Evolutionary conservation across 306 rosid genomes (phyloP).

Genomic region (Albizia julibrissin): DNA sequence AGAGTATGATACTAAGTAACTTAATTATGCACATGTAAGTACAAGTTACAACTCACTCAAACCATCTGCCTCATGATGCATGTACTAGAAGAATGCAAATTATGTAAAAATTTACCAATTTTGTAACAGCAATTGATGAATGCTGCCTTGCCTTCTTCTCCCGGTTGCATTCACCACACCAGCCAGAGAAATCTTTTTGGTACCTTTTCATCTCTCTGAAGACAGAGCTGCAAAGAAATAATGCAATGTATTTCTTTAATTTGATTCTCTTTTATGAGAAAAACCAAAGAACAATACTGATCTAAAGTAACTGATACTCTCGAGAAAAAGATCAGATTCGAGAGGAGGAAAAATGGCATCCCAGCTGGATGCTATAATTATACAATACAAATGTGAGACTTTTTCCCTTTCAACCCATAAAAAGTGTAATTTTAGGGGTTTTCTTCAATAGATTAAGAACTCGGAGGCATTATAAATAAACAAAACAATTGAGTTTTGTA

Average conservation of each 20-base stretch:
- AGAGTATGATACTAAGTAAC: slow-evolving; percentile 2
- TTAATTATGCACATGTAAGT: neutral
- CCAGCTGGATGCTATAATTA: neutral
- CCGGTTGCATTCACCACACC: slow-evolving; percentile 64
- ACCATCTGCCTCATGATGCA: slow-evolving; percentile 7
- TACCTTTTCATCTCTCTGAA: slow-evolving; percentile 61
- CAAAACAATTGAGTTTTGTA: neutral
- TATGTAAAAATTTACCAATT: slow-evolving; percentile 39
- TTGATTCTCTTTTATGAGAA: neutral
- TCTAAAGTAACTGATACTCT: neutral
- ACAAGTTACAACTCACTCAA: slow-evolving; percentile 8
- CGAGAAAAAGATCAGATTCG: neutral
- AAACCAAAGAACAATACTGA: neutral
- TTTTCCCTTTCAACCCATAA: neutral
- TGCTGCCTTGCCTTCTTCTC: slow-evolving; percentile 52
- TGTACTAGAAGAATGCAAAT: slow-evolving; percentile 14
- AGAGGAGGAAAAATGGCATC: neutral
- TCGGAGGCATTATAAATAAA: neutral
- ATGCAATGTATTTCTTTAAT: slow-evolving; percentile 24
- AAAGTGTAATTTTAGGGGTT: neutral
- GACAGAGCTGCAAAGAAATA: slow-evolving; percentile 49
- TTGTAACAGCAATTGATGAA: slow-evolving; percentile 43
- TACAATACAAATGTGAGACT: neutral
- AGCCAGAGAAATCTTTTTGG: slow-evolving; percentile 55
- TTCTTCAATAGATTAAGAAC: neutral